These are phyloP conservation scores for Crithidia acanthocephali DNA, from an alignment of 208 protist species.

Conservation along the genomic window DNA sequence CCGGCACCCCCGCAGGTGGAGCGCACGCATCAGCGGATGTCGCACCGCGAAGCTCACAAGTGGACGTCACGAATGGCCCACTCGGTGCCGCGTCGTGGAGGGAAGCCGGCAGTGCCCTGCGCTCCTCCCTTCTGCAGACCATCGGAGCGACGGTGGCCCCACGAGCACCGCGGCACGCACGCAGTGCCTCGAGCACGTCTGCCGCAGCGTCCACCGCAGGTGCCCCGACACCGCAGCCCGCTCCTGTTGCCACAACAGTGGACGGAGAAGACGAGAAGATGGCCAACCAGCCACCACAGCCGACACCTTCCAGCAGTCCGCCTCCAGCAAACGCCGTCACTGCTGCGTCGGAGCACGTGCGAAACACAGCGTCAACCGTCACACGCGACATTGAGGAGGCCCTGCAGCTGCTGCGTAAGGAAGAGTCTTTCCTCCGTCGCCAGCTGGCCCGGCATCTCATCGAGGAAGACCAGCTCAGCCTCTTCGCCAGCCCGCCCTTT, in stretches of 20 bases:
- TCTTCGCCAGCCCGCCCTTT: slow-evolving; percentile 38
- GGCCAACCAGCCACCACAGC: too few species aligned
- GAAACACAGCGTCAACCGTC: neutral
- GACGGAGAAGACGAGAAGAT: neutral
- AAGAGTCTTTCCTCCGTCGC: slow-evolving; percentile 54
- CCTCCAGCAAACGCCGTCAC: neutral
- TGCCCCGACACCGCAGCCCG: neutral
- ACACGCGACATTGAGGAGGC: slow-evolving; percentile 8
- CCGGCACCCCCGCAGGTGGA: neutral
- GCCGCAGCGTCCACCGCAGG: neutral
- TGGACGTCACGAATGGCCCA: neutral
- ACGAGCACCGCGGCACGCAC: neutral
- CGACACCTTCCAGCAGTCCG: neutral
- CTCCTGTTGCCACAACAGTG: neutral
- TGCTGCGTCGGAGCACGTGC: too few species aligned
- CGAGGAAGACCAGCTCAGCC: slow-evolving; percentile 11
- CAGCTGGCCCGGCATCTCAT: slow-evolving; percentile 32
- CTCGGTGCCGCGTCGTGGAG: slow-evolving; percentile 9
- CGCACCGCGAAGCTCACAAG: neutral
- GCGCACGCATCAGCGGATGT: neutral
- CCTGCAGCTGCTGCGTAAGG: slow-evolving; percentile 39
- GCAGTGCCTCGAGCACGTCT: neutral
- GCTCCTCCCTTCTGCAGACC: slow-evolving; percentile 23
- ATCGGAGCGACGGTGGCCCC: slow-evolving; percentile 26
- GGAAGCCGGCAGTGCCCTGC: slow-evolving; percentile 26